A percentile compares a stretch with the other conserved stretches of the same genome.
phyloP scores from a whole-genome alignment of 1,284 basidiomycete species.

The Ganoderma leucocontextum region DNA sequence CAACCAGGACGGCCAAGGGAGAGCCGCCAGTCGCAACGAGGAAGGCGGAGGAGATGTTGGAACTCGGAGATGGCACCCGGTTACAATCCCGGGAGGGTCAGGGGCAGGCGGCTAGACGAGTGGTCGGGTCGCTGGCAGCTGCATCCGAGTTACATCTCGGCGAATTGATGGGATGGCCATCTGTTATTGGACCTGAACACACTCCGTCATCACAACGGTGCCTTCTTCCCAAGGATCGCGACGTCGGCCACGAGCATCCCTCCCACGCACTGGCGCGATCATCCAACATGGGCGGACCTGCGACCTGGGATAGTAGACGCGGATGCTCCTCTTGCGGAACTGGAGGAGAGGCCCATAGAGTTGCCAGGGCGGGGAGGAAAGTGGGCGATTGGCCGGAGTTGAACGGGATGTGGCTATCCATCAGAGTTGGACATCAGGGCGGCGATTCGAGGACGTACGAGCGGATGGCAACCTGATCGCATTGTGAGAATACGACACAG shows the following conservation, averaged over 20 bases:
- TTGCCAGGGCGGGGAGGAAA: not conserved
- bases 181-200: conserved; percentile 24
- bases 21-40: conserved; percentile 23
- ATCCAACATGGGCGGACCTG: not conserved
- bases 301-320: not conserved
- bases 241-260: not conserved
- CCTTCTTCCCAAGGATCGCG: conserved; percentile 15
- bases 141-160: conserved; percentile 20
- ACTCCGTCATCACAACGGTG: conserved; percentile 20
- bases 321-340: not conserved
- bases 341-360: not conserved
- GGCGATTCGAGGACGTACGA: not conserved
- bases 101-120: conserved; percentile 25
- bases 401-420: conserved; percentile 4
- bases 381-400: not conserved
- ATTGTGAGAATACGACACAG: not conserved
- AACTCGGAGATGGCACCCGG: conserved; percentile 1
- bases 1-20: conserved; percentile 22
- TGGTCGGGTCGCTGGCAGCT: conserved; percentile 22
- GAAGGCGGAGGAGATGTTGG: conserved; percentile 15
- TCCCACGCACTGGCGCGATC: not conserved
- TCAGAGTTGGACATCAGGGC: conserved; percentile 4
- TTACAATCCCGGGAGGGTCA: conserved; percentile 16
- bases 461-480: not conserved
- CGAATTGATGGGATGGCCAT: conserved; percentile 17